phyloP scores from a whole-genome alignment of 139 green algal genomes.

The Picochlorum sp. region DNA sequence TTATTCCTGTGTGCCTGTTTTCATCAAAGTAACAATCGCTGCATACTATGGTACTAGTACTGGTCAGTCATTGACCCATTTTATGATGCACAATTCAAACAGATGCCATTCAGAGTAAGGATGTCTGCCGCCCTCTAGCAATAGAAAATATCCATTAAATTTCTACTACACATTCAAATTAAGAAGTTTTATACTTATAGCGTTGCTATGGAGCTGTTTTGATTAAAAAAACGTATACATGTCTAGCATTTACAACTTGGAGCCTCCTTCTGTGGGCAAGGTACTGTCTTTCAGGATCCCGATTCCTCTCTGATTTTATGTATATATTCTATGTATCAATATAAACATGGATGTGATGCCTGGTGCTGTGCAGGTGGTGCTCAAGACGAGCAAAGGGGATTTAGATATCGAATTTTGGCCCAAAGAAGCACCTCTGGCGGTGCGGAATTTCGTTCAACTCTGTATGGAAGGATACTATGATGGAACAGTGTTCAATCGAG shows the following conservation, averaged over 20 bases:
- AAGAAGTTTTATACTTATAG: neutral
- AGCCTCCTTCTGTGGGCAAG: conserved; percentile 93
- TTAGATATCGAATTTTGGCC: conserved; percentile 95
- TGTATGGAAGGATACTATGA: conserved; percentile 94
- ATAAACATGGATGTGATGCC: too few species aligned
- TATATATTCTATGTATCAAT: too few species aligned
- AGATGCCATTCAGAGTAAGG: too few species aligned
- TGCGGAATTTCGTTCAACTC: conserved; percentile 94
- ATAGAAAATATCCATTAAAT: too few species aligned
- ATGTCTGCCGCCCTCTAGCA: too few species aligned
- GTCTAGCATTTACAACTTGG: conserved; percentile 75
- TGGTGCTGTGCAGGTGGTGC: conserved; percentile 54
- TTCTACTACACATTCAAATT: too few species aligned
- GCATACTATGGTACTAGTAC: too few species aligned
- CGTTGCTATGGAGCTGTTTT: neutral
- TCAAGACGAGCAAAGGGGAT: conserved; percentile 81
- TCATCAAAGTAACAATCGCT: too few species aligned
- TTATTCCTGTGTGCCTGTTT: too few species aligned
- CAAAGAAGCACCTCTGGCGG: conserved; percentile 85
- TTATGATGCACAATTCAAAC: too few species aligned
- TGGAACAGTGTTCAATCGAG: conserved; percentile 75
- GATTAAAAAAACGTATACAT: conserved; percentile 27
- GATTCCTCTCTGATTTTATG: neutral
- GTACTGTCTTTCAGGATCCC: conserved; percentile 31
- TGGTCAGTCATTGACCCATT: too few species aligned